phyloP scores from a whole-genome alignment of 192 early-diverging fungal species.

The Coemansia sp. region DNA sequence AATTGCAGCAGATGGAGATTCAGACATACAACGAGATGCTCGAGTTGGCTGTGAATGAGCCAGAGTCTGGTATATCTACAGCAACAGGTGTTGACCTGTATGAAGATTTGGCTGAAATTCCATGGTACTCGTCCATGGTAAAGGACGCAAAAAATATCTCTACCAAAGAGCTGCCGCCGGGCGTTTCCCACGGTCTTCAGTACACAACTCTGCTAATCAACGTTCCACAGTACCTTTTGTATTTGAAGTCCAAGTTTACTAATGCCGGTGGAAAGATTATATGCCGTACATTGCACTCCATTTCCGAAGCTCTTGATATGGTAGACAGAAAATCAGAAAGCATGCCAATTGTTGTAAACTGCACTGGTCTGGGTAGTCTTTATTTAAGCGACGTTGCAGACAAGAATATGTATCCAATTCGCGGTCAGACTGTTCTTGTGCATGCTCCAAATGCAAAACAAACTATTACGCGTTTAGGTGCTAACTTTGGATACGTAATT shows the following conservation, averaged over 20 bases:
- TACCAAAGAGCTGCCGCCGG: conserved; percentile 9
- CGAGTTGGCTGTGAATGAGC: conserved; percentile 11
- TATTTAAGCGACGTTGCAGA: conserved; percentile 73
- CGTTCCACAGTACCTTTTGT: conserved; percentile 34
- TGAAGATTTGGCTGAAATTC: conserved; percentile 2
- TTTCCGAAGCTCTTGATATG: conserved; percentile 14
- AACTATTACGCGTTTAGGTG: conserved; percentile 55
- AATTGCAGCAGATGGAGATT: conserved; percentile 39
- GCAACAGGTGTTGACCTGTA: conserved; percentile 16
- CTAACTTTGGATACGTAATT: conserved; percentile 36
- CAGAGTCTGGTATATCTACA: conserved; percentile 23
- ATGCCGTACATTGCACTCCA: conserved; percentile 10
- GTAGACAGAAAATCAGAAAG: not conserved
- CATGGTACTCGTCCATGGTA: conserved; percentile 17
- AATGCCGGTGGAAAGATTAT: conserved; percentile 15
- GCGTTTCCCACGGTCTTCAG: conserved; percentile 18
- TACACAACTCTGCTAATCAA: conserved; percentile 39
- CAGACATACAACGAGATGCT: conserved; percentile 26
- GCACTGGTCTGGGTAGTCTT: conserved; percentile 70
- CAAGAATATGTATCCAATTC: conserved; percentile 64
- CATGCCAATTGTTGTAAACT: conserved; percentile 65
- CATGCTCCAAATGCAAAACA: conserved; percentile 65
- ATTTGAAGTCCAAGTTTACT: conserved; percentile 19
- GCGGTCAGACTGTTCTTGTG: conserved; percentile 81
- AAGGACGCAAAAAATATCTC: conserved; percentile 8